These are phyloP conservation scores for Strobilomyces confusus DNA, from an alignment of 768 basidiomycete genomes.

Conservation along the genomic window DNA sequence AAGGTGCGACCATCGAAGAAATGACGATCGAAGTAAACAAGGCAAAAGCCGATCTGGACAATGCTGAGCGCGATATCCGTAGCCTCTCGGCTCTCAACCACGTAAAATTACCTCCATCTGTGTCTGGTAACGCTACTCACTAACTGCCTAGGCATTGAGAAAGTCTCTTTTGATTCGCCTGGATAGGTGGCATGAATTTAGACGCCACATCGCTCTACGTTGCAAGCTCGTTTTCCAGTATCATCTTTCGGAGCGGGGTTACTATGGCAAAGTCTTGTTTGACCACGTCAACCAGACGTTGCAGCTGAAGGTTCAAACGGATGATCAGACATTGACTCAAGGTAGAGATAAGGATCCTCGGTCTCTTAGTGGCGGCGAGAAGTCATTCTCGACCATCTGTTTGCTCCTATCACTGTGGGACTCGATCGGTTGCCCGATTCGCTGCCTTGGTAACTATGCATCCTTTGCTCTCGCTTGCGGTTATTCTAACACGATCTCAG, in stretches of 20 bases:
- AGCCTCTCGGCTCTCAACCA: slow-evolving; percentile 63
- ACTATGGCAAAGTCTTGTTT: slow-evolving; percentile 86
- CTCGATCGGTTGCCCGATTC: slow-evolving; percentile 87
- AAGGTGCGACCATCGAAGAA: slow-evolving; percentile 75
- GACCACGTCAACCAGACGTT: slow-evolving; percentile 67
- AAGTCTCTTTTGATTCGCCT: slow-evolving; percentile 63
- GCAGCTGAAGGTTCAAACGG: slow-evolving; percentile 76
- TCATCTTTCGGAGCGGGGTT: slow-evolving; percentile 82
- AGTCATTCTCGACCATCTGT: slow-evolving; percentile 95
- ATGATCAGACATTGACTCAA: slow-evolving; percentile 67
- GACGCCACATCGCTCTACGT: slow-evolving; percentile 82
- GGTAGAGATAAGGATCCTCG: slow-evolving; percentile 78
- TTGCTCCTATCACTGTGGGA: slow-evolving; percentile 95
- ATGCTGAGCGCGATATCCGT: slow-evolving; percentile 58
- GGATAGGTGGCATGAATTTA: slow-evolving; percentile 81
- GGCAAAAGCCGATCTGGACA: slow-evolving; percentile 54
- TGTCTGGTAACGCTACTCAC: slow-evolving; percentile 4
- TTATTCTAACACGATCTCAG: slow-evolving; percentile 35
- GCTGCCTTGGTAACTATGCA: slow-evolving; percentile 70
- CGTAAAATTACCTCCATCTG: slow-evolving; percentile 34
- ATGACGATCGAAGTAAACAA: slow-evolving; percentile 69
- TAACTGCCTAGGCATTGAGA: slow-evolving; percentile 52
- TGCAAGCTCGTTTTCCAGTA: slow-evolving; percentile 80
- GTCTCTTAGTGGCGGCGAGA: slow-evolving; percentile 89
- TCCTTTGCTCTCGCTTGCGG: neutral